phyloP scores from a whole-genome alignment of 805 yeast species.

The Yarrowia yakushimensis region DNA sequence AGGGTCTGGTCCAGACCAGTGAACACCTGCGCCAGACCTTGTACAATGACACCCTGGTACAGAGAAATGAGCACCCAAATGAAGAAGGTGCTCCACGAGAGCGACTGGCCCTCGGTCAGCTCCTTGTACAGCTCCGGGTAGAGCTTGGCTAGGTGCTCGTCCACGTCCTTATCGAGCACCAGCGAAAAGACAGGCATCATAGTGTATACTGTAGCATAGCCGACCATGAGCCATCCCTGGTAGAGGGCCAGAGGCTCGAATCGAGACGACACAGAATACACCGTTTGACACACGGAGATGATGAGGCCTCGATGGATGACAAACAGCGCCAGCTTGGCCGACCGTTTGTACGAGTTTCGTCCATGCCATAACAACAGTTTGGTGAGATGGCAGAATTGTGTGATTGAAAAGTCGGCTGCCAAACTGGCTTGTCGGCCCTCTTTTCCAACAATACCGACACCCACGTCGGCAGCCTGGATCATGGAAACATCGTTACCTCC shows the following conservation, averaged over 20 bases:
- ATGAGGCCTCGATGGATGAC: conserved; percentile 94
- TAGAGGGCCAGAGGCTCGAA: conserved; percentile 93
- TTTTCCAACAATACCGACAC: conserved; percentile 98
- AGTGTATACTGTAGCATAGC: conserved; percentile 93
- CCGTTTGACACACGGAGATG: conserved; percentile 92
- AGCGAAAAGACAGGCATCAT: conserved; percentile 97
- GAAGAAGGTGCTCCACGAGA: conserved; percentile 82
- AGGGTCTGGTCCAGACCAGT: conserved; percentile 54
- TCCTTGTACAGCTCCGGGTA: conserved; percentile 96
- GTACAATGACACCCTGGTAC: conserved; percentile 88
- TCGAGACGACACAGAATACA: conserved; percentile 76
- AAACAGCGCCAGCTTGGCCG: conserved; percentile 92
- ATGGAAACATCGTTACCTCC: conserved; percentile 99
- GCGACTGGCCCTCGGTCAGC: conserved; percentile 78
- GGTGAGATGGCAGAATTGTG: conserved; percentile 85
- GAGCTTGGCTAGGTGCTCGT: conserved; percentile 77
- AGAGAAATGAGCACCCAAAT: conserved; percentile 86
- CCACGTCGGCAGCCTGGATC: conserved; percentile 99
- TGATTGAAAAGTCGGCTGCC: conserved; percentile 94
- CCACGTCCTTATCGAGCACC: conserved; percentile 87
- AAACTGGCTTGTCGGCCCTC: conserved; percentile 97
- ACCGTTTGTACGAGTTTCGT: conserved; percentile 90
- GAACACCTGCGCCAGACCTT: conserved; percentile 73
- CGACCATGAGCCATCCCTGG: conserved; percentile 98
- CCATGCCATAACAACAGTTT: conserved; percentile 96